Conservation (phyloP, 139 green algal species). For the Haematococcus lacustris region DNA sequence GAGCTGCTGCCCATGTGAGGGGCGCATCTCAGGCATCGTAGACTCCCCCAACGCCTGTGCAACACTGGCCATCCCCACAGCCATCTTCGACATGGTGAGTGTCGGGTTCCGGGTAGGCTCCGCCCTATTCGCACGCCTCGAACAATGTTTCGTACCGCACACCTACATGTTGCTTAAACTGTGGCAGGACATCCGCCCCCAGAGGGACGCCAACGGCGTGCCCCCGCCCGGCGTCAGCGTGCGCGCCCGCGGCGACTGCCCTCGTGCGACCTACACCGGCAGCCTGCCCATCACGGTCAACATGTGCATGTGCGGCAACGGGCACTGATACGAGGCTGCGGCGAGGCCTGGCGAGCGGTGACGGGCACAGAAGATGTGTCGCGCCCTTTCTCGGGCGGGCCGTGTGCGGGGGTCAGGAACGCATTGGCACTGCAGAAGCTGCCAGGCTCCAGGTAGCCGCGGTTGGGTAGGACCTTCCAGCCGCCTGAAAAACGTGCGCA, state of each 20-base stretch:
- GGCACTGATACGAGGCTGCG: too few species aligned
- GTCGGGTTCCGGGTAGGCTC: background rate
- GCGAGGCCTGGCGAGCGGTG: too few species aligned
- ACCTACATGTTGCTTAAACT: background rate
- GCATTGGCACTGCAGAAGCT: too few species aligned
- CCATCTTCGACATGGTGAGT: conserved; percentile 49
- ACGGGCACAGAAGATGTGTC: too few species aligned
- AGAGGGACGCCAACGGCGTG: conserved; percentile 21
- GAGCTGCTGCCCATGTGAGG: conserved; percentile 70
- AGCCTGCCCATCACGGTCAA: conserved; percentile 26
- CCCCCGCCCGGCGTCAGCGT: conserved; percentile 33
- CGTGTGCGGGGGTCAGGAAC: too few species aligned
- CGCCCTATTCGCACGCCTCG: too few species aligned
- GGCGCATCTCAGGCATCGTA: conserved; percentile 64
- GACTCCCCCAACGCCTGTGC: conserved; percentile 60
- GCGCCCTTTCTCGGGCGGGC: too few species aligned
- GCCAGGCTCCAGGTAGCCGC: too few species aligned
- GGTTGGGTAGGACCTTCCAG: too few species aligned
- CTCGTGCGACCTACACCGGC: conserved; percentile 38
- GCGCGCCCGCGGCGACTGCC: conserved; percentile 27
- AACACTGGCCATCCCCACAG: conserved; percentile 33
- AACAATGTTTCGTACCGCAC: background rate
- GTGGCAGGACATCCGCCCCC: conserved; percentile 54
- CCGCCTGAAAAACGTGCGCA: too few species aligned
- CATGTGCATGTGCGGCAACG: conserved; percentile 12